Base-by-base conservation (phyloP, 441 rosid species). In the Gossypium davidsonii region DNA sequence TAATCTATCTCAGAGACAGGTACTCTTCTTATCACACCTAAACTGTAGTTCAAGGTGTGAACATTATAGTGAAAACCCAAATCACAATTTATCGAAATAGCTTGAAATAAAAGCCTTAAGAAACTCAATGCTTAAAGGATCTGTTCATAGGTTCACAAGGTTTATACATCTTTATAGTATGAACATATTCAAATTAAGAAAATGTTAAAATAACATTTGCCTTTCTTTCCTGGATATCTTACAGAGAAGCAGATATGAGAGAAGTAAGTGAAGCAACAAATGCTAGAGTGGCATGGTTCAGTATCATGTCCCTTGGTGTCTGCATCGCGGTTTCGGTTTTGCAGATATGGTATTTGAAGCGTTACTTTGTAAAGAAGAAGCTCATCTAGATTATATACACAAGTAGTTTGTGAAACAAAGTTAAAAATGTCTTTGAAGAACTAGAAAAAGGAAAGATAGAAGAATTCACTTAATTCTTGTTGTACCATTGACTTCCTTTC, bases 221-320 rank as follows among this genome's bases (percentile, higher is more conserved):
- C 42, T 25, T 46, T 55, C 15, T 12, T 65, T 78, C 26, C 52
- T 49, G 15, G 18, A 60, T 56, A 26, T 67, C 49, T 37, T 46
- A 46, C 89, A 91, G 98, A 90, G 97, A 93, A 84, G 89, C 89
- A 0, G 89, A 85, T 23, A 88, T 91, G 98, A 87, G 98, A 74
- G 92, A 84, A 79, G 90, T 87, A 42, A 91, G 94, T 39, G 97
- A 93, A 82, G 70, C 4, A 74, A 91, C 98, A 26, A 91, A 91
- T 73, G 81, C 85, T 5, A 86, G 87, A 75, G 98, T 91, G 59
- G 97, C 94, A 48, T 79, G 97, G 98, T 90, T 79, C 79, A 88
- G 96, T 73, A 80, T 90, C 55, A 83, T 91, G 94, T 88, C 98
- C 1, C 78, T 91, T 10, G 97, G 97, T 12, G 21, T 90, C 49